Base-by-base conservation (phyloP, 2,329 filamentous ascomycete species). In the Sporothrix curviconia region DNA sequence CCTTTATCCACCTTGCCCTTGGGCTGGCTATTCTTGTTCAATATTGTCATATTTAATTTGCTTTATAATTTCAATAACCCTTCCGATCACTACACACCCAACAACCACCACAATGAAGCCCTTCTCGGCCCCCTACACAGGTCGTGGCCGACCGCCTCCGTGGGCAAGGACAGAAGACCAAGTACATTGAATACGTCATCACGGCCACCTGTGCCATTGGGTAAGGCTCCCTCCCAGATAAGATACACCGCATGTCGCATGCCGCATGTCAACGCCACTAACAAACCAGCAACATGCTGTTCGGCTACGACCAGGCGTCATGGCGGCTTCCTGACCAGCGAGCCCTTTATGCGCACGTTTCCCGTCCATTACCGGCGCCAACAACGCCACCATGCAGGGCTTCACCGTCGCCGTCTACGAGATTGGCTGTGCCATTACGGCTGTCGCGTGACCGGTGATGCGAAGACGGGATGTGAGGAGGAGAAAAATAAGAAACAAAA, bases 281-380 rank as follows among this genome's bases (percentile, higher is more conserved):
- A 49, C 44, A 19, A 12, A 7, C 46, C 19, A 51, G 47, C 17
- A 51, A 51, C 34, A 51, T 56, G 28, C 54, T 56, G 12, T 59
- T 59, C 30, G 57, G 57, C 8, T 59, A 59, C 63, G 74, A 57
- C 37, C 55, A 51, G 30, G 55, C 9, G 44, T 77, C 37, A 81
- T 81, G 79, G 71, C 55, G 78, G 79, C 7, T 78, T 81, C 61
- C 80, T 81, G 59, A 76, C 75, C 22, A 75, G 78, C 3, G 67
- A 71, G 1, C 72, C 74, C 4, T 82, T 81, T 22, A 50, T 39
- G 22, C 40, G 62, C 1, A 65, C 63, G n/a, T 69, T 66, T 62
- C 66, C 68, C 76, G n/a, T 76, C 59, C 61, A 76, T 52, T 19
- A 42, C 17, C 17, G 22, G 22, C 25, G 66, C 69, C 66, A 62